A percentile compares a stretch with the other conserved stretches of the same genome.
phyloP scores from a whole-genome alignment of 2,329 filamentous ascomycete genomes.

The Plectosphaerella plurivora region DNA sequence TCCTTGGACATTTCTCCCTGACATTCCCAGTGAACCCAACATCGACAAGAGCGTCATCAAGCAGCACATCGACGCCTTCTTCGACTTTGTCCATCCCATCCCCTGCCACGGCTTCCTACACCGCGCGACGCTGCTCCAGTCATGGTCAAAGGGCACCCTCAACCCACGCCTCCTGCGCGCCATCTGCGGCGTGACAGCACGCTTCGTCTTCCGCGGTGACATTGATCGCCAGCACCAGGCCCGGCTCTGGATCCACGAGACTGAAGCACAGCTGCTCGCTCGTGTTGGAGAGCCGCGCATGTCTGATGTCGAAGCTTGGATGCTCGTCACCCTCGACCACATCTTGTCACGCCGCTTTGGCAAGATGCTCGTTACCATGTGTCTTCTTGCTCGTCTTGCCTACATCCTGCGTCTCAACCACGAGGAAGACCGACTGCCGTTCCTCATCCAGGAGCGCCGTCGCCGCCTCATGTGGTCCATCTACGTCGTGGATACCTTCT shows the following conservation, averaged over 20 bases:
- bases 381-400: conserved; percentile 10
- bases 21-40: conserved; percentile 2
- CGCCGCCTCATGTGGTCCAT: conserved; percentile 18
- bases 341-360: conserved; percentile 13
- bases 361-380: conserved; percentile 16
- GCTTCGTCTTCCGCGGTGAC: conserved; percentile 4
- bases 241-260: conserved; percentile 17
- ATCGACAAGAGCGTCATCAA: conserved; percentile 5
- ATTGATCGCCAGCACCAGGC: not conserved
- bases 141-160: conserved; percentile 5
- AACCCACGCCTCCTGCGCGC: conserved; percentile 7
- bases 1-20: not conserved
- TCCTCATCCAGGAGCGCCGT: conserved; percentile 11
- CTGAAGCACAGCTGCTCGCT: conserved; percentile 11
- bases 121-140: conserved; percentile 8
- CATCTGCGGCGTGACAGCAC: conserved; percentile 7
- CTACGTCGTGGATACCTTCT: conserved; percentile 8
- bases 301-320: conserved; percentile 15
- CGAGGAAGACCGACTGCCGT: conserved; percentile 11
- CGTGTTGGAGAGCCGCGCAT: conserved; percentile 8
- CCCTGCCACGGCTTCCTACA: conserved; percentile 8
- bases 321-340: conserved; percentile 15
- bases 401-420: conserved; percentile 16
- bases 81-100: conserved; percentile 8
- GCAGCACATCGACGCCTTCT: conserved; percentile 10